These are phyloP conservation scores for Ascochyta clinopodiicola DNA, from an alignment of 2,329 filamentous ascomycete species.

Conservation along the genomic window DNA sequence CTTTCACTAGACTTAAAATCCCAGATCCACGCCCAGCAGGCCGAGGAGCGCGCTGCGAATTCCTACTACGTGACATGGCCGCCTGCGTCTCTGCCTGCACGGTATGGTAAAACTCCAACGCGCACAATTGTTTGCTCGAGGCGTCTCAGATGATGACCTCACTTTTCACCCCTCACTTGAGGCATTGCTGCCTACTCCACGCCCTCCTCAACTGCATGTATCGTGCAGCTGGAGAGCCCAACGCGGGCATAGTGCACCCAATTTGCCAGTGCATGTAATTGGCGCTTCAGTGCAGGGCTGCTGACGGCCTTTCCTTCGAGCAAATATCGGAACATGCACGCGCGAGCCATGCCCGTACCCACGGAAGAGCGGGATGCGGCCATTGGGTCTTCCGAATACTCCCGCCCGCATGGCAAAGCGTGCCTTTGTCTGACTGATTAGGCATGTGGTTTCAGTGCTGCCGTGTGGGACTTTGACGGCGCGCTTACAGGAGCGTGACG, in stretches of 20 bases:
- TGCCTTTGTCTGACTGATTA: slow-evolving; percentile 7
- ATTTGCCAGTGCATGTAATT: slow-evolving; percentile 12
- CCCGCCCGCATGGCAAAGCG: slow-evolving; percentile 21
- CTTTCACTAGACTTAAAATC: slow-evolving; percentile 9
- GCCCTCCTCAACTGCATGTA: slow-evolving; percentile 15
- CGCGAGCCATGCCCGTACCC: slow-evolving; percentile 23
- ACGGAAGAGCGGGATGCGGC: slow-evolving; percentile 32
- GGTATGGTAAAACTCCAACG: background rate
- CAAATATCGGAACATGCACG: slow-evolving; percentile 22
- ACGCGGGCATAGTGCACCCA: slow-evolving; percentile 10
- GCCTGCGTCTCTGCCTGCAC: slow-evolving; percentile 6
- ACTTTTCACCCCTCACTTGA: slow-evolving; percentile 19
- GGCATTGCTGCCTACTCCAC: slow-evolving; percentile 17
- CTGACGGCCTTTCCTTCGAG: slow-evolving; percentile 20
- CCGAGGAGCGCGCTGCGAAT: slow-evolving; percentile 26
- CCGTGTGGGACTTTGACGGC: slow-evolving; percentile 2
- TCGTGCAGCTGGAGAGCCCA: slow-evolving; percentile 17
- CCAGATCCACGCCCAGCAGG: slow-evolving; percentile 15
- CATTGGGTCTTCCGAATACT: slow-evolving; percentile 26
- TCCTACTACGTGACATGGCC: slow-evolving; percentile 3
- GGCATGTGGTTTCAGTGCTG: slow-evolving; percentile 4
- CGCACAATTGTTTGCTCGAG: slow-evolving; percentile 7
- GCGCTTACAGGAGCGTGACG: background rate
- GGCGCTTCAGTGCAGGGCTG: slow-evolving; percentile 21
- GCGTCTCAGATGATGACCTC: slow-evolving; percentile 13